Evolutionary conservation across 768 basidiomycete species (phyloP), one percentile per base, ranked within the genome.

Genomic region (Coprinopsis sp.): DNA sequence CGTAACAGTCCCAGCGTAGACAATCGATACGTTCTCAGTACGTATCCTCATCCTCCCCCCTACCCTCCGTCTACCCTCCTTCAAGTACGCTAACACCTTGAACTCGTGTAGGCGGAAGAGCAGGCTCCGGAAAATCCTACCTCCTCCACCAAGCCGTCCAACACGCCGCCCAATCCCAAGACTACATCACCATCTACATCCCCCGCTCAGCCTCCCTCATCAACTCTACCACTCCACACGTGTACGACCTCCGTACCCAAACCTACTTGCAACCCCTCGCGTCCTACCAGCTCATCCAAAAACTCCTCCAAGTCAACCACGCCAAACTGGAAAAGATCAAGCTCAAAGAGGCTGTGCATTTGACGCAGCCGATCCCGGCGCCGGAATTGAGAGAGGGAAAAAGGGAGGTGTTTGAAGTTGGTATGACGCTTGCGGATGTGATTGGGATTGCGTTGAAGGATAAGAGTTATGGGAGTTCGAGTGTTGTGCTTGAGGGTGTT

Each of bases 171-270:
- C 63, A 73, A 2, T n/a, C n/a, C n/a, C 73, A 77, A 18, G 75
- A 77, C 22, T 93, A 90, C 87, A 74, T 94, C 18, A 88, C 91
- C 14, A 63, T 94, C 14, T 96, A 93, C 60, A 76, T 92, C 21
- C 91, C 93, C 3, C 73, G 84, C 29, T 6, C 27, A 12, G 27
- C 19, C 27, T 7, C 6, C 27, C 40, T 30, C 14, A 28, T 13
- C 33, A 36, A 38, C 25, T 46, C 19, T 44, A 33, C 21, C 1
- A 84, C 84, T 0, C 64, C 78, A 2, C 84, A 90, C 57, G 59
- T 68, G 6, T 94, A 94, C 55, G 82, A 93, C 56, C 66, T 85
- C 18, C 76, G 82, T 6, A 84, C 87, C 1, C 81, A 75, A 55
- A 87, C 82, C 1, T 96, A 91, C 63, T 65, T 81, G 18, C 92